Evolutionary conservation across 176 grass and related monocot species (phyloP), one percentile per base, ranked within the genome.

Genomic region (Thinopyrum elongatum): DNA sequence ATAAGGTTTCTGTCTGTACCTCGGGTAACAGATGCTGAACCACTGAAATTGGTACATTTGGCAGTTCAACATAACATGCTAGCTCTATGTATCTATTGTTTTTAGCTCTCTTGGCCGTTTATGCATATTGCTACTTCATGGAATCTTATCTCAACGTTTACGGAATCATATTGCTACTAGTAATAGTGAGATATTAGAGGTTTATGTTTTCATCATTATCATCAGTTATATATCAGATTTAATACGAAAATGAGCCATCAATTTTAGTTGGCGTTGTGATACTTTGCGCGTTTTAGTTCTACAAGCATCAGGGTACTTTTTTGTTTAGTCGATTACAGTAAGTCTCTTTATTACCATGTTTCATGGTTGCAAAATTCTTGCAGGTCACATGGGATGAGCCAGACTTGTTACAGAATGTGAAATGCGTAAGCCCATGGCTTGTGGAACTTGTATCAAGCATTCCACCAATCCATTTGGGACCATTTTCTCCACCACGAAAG

Each of bases 341-440:
- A 49, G 2, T 70, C 10, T 82, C 16, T 49, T 80, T 55, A 70
- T 70, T n/a, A 67, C 80, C 49, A 51, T 10, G 7, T 2, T 36
- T 77, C 30, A 63, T 73, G 23, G 38, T 78, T 72, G 15, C 39
- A 10, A 77, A 81, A 77, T 88, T 72, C 46, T 73, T 91, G 62
- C 84, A 95, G 94, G 91, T 93, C 81, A 63, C 94, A 58, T 95
- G 94, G 94, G 94, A 95, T 89, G 94, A 95, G 85, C 94, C 94
- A 21, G 94, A 93, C 72, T 80, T 95, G 60, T 80, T 95, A 58
- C 94, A 93, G 79, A 95, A 95, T 83, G 94, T 95, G 74, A 95
- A 83, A 75, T 77, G 86, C 80, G 93, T 95, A 33, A 95, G 73
- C 28, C 93, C 93, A 60, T 95, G 93, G 93, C 88, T 95, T 59